Percentiles rank a stretch among this genome's conserved stretches.
phyloP scores from a whole-genome alignment of 192 early-diverging fungal genomes.

The Chytriomyces confervae region DNA sequence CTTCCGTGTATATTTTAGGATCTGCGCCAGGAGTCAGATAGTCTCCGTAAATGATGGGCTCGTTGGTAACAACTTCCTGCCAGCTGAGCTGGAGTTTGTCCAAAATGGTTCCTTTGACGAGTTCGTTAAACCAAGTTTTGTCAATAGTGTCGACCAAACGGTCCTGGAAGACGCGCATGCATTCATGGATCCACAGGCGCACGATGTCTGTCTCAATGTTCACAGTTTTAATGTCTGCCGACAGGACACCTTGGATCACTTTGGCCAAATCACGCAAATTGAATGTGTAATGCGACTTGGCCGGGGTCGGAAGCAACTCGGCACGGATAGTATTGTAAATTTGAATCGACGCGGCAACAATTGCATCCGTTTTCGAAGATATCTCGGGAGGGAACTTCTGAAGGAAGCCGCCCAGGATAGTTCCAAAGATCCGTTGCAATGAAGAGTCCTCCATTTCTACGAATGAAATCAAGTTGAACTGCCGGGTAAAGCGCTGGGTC shows the following conservation, averaged over 20 bases:
- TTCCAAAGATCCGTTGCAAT: conserved; percentile 59
- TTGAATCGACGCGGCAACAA: conserved; percentile 58
- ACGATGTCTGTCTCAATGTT: conserved; percentile 57
- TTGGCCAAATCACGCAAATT: conserved; percentile 68
- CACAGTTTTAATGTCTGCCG: conserved; percentile 57
- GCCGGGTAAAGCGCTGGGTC: conserved; percentile 57
- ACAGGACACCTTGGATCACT: conserved; percentile 58
- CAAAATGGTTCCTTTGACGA: conserved; percentile 54
- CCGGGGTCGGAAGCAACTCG: conserved; percentile 64
- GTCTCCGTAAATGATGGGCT: conserved; percentile 65
- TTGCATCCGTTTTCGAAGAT: conserved; percentile 46
- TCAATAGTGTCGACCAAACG: conserved; percentile 64
- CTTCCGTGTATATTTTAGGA: conserved; percentile 61
- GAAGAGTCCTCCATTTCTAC: conserved; percentile 65
- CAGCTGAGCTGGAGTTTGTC: conserved; percentile 53
- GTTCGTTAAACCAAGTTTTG: conserved; percentile 61
- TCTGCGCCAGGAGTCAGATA: conserved; percentile 65
- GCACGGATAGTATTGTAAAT: conserved; percentile 65
- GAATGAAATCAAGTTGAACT: conserved; percentile 65
- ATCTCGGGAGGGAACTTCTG: conserved; percentile 60
- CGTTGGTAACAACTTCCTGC: conserved; percentile 57
- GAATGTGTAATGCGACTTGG: conserved; percentile 71
- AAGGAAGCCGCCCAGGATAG: conserved; percentile 61
- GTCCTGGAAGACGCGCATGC: conserved; percentile 66
- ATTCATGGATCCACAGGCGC: conserved; percentile 67